Conservation (phyloP, 2,329 filamentous ascomycete species). For the Fusarium siculi region DNA sequence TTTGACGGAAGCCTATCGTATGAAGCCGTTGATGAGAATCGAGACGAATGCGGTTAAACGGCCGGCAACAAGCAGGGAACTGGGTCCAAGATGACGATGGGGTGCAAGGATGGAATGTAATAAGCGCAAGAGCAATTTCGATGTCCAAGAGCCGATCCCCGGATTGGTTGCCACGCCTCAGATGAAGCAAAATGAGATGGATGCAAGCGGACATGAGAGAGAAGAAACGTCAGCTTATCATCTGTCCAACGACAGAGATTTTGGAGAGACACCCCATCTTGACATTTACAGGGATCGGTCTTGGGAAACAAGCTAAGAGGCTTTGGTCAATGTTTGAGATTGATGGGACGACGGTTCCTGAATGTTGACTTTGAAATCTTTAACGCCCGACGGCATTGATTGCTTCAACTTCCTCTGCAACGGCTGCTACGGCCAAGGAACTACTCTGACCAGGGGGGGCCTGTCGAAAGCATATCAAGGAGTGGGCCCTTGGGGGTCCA, state of each 20-base stretch:
- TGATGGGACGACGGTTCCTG: conserved; percentile 57
- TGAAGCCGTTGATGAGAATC: conserved; percentile 35
- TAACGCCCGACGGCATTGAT: conserved; percentile 18
- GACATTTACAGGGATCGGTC: not conserved
- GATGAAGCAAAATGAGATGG: conserved; percentile 17
- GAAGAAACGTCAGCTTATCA: conserved; percentile 29
- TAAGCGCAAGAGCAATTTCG: conserved; percentile 39
- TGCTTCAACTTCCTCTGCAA: conserved; percentile 2
- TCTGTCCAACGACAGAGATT: conserved; percentile 15
- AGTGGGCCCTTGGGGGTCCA: conserved; percentile 30
- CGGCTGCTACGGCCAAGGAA: conserved; percentile 20
- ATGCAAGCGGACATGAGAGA: conserved; percentile 6
- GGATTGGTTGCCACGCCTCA: conserved; percentile 30
- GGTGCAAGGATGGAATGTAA: conserved; percentile 36
- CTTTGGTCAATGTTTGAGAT: conserved; percentile 59
- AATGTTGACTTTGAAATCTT: conserved; percentile 30
- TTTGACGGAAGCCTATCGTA: conserved; percentile 40
- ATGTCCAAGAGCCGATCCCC: conserved; percentile 30
- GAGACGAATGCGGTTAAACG: conserved; percentile 42
- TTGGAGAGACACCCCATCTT: not conserved
- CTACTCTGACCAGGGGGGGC: conserved; percentile 19
- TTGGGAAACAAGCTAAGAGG: conserved; percentile 37
- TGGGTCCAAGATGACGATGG: conserved; percentile 34
- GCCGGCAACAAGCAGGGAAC: conserved; percentile 41
- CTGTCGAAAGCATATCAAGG: conserved; percentile 21